These are phyloP conservation scores for Botrytis aclada DNA, from an alignment of 2,329 filamentous ascomycete species.

Conservation along the genomic window DNA sequence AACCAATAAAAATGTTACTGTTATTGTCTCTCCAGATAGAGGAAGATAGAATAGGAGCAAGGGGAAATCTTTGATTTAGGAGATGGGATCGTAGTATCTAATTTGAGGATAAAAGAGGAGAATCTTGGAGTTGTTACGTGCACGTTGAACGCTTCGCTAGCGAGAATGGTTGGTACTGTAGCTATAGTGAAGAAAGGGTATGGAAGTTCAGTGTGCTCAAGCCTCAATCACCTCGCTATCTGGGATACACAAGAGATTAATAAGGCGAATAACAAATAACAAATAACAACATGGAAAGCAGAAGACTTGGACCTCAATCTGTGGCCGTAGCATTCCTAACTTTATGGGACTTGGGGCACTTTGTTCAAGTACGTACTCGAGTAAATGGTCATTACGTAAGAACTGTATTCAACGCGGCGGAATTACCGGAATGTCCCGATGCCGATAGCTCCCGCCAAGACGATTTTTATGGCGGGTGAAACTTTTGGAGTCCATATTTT, in stretches of 20 bases:
- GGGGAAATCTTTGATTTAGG: not conserved
- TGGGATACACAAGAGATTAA: not conserved
- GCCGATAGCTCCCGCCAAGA: constrained; percentile 10
- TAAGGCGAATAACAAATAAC: not conserved
- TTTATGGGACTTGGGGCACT: not conserved
- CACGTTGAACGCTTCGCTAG: not conserved
- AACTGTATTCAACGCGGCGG: not conserved
- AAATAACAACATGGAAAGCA: not conserved
- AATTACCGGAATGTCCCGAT: constrained; percentile 5
- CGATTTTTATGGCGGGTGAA: constrained; percentile 3
- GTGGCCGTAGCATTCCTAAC: not conserved
- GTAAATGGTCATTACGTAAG: not conserved
- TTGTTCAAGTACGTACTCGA: not conserved
- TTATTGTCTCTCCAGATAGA: not conserved
- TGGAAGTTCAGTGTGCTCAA: not conserved
- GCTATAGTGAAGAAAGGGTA: not conserved
- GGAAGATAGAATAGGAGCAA: not conserved
- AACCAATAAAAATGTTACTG: not conserved
- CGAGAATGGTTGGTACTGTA: not conserved
- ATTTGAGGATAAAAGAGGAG: not conserved
- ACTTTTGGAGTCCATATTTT: constrained; percentile 11
- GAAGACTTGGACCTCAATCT: not conserved
- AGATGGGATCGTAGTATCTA: too few relatives aligned
- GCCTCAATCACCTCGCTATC: not conserved
- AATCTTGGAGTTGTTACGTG: not conserved